Conservation (phyloP, 192 early-diverging fungal genomes). For the Linderina pennispora region DNA sequence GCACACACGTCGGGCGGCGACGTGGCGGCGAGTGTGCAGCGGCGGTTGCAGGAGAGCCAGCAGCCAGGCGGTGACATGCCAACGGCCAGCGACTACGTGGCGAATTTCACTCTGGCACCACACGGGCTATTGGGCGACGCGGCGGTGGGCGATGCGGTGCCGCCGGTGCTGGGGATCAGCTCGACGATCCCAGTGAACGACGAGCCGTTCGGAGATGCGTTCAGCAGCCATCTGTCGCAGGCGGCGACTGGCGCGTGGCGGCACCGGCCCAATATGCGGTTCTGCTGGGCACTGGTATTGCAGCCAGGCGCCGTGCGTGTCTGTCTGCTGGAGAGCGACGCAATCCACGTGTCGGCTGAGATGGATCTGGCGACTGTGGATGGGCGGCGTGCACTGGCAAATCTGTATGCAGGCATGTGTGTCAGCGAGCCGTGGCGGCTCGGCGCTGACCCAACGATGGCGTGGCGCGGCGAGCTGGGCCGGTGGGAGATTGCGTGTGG, state of each 20-base stretch:
- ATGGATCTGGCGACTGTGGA: conserved; percentile 3
- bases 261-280: conserved; percentile 14
- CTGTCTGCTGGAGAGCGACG: conserved; percentile 40
- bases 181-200: too few relatives aligned
- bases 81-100: too few relatives aligned
- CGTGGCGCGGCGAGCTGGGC: conserved; percentile 15
- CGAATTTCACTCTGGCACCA: too few relatives aligned
- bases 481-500: conserved; percentile 38
- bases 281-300: conserved; percentile 23
- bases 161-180: too few relatives aligned
- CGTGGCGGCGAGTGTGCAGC: too few relatives aligned
- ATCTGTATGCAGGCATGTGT: conserved; percentile 2
- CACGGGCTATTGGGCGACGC: too few relatives aligned
- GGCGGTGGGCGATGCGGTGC: too few relatives aligned
- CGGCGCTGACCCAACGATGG: conserved; percentile 34
- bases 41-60: too few relatives aligned
- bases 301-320: conserved; percentile 15
- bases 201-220: too few relatives aligned
- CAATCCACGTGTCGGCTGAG: conserved; percentile 20
- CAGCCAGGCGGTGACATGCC: too few relatives aligned
- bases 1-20: too few relatives aligned
- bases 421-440: conserved; percentile 27
- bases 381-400: conserved; percentile 4
- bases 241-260: conserved; percentile 30
- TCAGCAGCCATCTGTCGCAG: too few relatives aligned